Evolutionary conservation across 2,329 filamentous ascomycete genomes (phyloP), one percentile per base, ranked within the genome.

Genomic region (Escovopsis weberi): DNA sequence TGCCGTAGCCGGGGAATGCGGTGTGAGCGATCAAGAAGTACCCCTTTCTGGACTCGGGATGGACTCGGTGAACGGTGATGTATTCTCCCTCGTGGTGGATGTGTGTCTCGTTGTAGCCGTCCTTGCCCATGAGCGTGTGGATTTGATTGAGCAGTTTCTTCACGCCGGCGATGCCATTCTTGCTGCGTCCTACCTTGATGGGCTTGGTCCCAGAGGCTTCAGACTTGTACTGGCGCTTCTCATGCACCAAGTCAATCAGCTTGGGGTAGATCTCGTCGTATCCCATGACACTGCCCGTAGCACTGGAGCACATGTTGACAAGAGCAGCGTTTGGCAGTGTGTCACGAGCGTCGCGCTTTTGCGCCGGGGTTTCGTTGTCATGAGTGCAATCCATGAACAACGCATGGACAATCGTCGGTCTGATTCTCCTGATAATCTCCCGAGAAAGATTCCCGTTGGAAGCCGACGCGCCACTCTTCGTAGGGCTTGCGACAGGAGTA

Each of bases 311-410:
- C 88, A 98, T 95, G 56, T 81, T 83, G 33, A 96, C 89, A 4
- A 98, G 71, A 5, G 91, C 91, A 40, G 89, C 88, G 55, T 93
- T 96, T 7, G 93, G 85, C 9, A 98, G 70, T 0, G 91, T 96
- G 58, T 98, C 93, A 46, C 87, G 78, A 41, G 88, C 88, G 59
- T 95, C 88, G 35, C 93, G 76, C 62, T 95, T 95, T 62, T 98
- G 89, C 1, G 89, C 85, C 1, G 91, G 91, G 2, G 86, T 83
- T 64, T 98, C 89, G 53, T 98, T 98, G 64, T 98, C 91, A 60
- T 98, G 91, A 0, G 93, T 98, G 62, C 93, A 98, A 59, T 98
- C 93, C 87, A 96, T 96, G 63, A 98, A 95, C 1, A 98, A 68
- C 1, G 89, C 91, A 50, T 94, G 88, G 0, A 96, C 82, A 4